phyloP scores from a whole-genome alignment of 441 rosid genomes.

The Pelargonium australe region DNA sequence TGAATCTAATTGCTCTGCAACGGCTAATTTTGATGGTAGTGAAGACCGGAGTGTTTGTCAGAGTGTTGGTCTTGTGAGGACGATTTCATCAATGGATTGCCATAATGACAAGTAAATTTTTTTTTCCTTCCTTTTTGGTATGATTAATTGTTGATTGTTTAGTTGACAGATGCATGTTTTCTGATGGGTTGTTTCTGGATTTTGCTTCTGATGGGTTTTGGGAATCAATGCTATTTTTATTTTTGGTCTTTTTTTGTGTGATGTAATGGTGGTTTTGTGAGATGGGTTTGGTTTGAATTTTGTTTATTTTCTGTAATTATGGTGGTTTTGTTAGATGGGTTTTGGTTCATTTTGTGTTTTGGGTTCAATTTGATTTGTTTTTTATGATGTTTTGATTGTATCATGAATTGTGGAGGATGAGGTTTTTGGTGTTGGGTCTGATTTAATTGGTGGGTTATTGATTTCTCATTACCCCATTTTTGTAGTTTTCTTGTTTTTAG shows the following conservation, averaged over 20 bases:
- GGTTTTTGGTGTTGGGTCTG: background rate
- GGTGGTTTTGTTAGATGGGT: background rate
- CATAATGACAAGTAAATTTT: conserved; percentile 31
- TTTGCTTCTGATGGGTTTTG: background rate
- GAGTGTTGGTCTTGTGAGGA: background rate
- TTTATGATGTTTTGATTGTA: background rate
- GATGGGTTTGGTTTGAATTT: conserved; percentile 12
- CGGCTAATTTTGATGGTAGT: conserved; percentile 27
- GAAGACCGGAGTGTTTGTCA: conserved; percentile 1
- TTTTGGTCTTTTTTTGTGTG: conserved; percentile 3
- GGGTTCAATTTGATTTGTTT: background rate
- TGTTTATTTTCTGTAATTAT: conserved; percentile 3
- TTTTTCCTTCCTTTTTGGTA: background rate
- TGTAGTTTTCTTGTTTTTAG: background rate
- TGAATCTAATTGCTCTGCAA: conserved; percentile 21
- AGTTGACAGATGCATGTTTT: conserved; percentile 23
- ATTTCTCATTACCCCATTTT: background rate
- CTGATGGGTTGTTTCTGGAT: background rate
- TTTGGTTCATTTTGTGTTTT: conserved; percentile 11
- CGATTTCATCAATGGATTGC: conserved; percentile 35
- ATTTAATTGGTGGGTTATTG: background rate
- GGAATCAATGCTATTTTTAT: background rate
- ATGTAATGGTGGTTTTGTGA: background rate
- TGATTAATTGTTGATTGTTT: conserved; percentile 10
- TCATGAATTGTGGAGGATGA: background rate